These are phyloP conservation scores for Tetrahymena malaccensis DNA, from an alignment of 73 alveolate genomes.

Conservation along the genomic window DNA sequence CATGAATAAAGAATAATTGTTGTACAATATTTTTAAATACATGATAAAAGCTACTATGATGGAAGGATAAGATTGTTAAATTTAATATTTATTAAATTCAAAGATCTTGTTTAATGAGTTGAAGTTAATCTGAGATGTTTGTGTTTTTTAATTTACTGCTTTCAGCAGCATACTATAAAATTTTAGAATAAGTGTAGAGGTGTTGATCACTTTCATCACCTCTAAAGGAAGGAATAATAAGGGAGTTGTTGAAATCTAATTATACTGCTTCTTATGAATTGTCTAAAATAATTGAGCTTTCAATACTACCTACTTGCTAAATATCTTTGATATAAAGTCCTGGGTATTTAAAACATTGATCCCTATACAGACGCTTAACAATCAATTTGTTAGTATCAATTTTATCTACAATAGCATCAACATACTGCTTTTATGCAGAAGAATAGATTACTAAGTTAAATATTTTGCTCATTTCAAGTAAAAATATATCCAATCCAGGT, in stretches of 20 bases:
- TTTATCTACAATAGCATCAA: neutral
- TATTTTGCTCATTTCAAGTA: neutral
- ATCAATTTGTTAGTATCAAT: neutral
- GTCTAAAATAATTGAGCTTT: neutral
- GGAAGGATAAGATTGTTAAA: too few species aligned
- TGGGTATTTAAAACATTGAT: neutral
- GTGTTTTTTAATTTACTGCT: neutral
- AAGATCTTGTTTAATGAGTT: neutral
- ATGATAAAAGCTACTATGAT: too few species aligned
- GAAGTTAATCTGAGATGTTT: neutral
- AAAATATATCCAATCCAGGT: neutral
- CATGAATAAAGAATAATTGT: neutral
- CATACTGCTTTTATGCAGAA: neutral
- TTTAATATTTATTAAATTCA: neutral
- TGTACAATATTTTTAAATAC: too few species aligned
- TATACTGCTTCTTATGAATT: neutral
- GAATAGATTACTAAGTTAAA: neutral
- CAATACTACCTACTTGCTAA: neutral
- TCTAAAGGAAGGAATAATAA: neutral
- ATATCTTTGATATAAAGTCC: neutral
- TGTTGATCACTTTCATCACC: neutral
- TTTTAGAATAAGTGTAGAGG: neutral
- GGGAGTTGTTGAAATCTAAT: neutral
- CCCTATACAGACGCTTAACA: neutral
- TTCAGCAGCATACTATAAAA: neutral